Conservation (phyloP, 2,329 filamentous ascomycete species). For the Ophiocordyceps camponoti-floridani region DNA sequence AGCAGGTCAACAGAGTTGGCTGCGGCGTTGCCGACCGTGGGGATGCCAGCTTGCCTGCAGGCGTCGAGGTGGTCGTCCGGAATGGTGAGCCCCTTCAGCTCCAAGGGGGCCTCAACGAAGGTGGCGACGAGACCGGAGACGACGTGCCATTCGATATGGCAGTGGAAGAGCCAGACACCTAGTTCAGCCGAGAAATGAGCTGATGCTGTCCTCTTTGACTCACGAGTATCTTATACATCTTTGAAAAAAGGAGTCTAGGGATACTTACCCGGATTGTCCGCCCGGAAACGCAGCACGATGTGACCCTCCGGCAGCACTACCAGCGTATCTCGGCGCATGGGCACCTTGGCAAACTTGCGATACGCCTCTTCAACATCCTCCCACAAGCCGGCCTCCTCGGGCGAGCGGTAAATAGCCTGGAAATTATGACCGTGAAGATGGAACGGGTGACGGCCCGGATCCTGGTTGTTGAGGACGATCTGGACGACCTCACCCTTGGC, state of each 20-base stretch:
- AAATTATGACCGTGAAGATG: conserved; percentile 65
- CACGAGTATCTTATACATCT: too few relatives aligned
- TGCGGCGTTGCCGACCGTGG: conserved; percentile 53
- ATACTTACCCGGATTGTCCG: conserved; percentile 41
- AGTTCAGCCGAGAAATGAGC: neutral
- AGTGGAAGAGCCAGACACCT: conserved; percentile 57
- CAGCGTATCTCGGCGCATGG: conserved; percentile 52
- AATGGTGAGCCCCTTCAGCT: conserved; percentile 39
- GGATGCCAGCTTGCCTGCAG: conserved; percentile 33
- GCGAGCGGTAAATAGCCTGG: conserved; percentile 45
- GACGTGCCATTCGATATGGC: conserved; percentile 67
- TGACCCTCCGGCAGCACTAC: conserved; percentile 48
- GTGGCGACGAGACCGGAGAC: conserved; percentile 47
- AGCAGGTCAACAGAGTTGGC: conserved; percentile 47
- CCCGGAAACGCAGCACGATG: conserved; percentile 48
- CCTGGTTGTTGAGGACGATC: conserved; percentile 60
- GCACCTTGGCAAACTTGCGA: conserved; percentile 28
- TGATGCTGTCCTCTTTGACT: neutral
- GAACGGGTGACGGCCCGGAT: conserved; percentile 55
- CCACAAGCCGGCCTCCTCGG: conserved; percentile 38
- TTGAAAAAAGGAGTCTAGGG: too few relatives aligned
- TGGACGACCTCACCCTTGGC: conserved; percentile 51
- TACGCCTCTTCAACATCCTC: conserved; percentile 24
- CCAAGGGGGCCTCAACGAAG: conserved; percentile 43
- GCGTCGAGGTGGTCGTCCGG: conserved; percentile 38